Conservation (phyloP, 148 eudicot species). For the Vaccinium macrocarpon region DNA sequence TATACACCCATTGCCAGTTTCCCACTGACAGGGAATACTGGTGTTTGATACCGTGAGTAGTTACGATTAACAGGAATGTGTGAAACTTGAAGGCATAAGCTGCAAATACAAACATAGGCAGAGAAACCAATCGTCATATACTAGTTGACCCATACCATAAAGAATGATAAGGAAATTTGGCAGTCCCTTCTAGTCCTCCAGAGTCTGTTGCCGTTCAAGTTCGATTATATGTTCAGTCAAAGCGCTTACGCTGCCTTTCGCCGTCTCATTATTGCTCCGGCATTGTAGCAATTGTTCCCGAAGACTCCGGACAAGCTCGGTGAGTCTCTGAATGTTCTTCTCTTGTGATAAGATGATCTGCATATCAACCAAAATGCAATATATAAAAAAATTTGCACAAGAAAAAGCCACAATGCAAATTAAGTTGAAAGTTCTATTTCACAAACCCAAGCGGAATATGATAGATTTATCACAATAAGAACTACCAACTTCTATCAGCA, state of each 20-base stretch:
- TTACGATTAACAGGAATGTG: neutral
- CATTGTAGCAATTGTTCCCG: conserved; percentile 65
- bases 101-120: conserved; percentile 1
- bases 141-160: conserved; percentile 9
- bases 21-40: neutral
- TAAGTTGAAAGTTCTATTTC: neutral
- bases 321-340: conserved; percentile 81
- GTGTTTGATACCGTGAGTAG: neutral
- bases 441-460: neutral
- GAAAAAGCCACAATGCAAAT: neutral
- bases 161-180: neutral
- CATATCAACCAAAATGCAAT: conserved; percentile 3
- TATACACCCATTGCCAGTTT: neutral
- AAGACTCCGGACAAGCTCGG: conserved; percentile 66
- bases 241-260: conserved; percentile 40
- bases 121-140: neutral
- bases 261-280: conserved; percentile 48
- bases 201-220: conserved; percentile 57
- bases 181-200: conserved; percentile 49
- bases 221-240: conserved; percentile 55
- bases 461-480: neutral
- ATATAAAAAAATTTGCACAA: neutral
- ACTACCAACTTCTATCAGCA: neutral
- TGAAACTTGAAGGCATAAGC: conserved; percentile 6
- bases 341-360: conserved; percentile 95